phyloP scores from a whole-genome alignment of 228 moss, liverwort and hornwort species.

The Sphagnum fallax region DNA sequence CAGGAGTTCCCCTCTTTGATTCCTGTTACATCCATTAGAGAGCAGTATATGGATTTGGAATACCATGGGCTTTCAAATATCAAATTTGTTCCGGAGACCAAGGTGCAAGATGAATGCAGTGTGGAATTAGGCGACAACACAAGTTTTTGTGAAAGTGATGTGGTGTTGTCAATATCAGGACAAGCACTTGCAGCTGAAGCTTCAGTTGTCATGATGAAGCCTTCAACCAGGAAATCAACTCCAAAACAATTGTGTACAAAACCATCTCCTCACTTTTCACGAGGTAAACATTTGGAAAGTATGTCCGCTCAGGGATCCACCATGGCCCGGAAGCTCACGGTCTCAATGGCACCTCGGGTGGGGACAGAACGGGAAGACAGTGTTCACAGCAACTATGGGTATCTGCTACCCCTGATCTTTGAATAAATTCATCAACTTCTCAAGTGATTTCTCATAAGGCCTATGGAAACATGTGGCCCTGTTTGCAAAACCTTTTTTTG shows the following conservation, averaged over 20 bases:
- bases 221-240: slow-evolving; percentile 26
- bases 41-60: slow-evolving; percentile 15
- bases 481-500: no score
- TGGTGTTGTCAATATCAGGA: slow-evolving; percentile 10
- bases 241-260: slow-evolving; percentile 16
- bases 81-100: slow-evolving; percentile 21
- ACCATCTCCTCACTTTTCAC: slow-evolving; percentile 13
- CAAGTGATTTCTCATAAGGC: no score
- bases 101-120: slow-evolving; percentile 8
- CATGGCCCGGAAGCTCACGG: slow-evolving; percentile 11
- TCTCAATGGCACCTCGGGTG: slow-evolving; percentile 4
- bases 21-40: slow-evolving; percentile 9
- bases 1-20: slow-evolving; percentile 13
- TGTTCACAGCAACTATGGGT: slow-evolving; percentile 20
- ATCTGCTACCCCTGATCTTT: not conserved
- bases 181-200: slow-evolving; percentile 31
- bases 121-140: slow-evolving; percentile 14
- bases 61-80: slow-evolving; percentile 17
- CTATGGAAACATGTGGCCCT: no score
- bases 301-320: slow-evolving; percentile 10
- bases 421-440: no score
- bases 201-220: slow-evolving; percentile 92
- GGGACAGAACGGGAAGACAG: slow-evolving; percentile 17
- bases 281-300: slow-evolving; percentile 29
- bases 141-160: not conserved